Conservation (phyloP, 768 basidiomycete species). For the Phanerodontia chrysosporium region DNA sequence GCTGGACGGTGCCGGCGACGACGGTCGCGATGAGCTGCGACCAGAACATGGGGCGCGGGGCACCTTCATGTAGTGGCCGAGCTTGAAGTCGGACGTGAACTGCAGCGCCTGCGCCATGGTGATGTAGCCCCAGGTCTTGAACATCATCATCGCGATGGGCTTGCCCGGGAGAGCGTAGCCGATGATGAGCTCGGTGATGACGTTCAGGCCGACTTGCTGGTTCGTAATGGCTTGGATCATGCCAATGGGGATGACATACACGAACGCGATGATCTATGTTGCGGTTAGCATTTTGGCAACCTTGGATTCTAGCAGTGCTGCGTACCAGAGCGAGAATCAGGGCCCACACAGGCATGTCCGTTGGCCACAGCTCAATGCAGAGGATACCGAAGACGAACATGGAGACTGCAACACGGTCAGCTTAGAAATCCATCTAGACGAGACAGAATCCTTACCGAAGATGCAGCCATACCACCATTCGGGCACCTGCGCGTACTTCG, state of each 20-base stretch:
- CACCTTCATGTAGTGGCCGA: slow-evolving; percentile 72
- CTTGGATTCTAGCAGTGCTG: neutral
- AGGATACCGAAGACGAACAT: slow-evolving; percentile 71
- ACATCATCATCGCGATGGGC: slow-evolving; percentile 77
- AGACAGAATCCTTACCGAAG: slow-evolving; percentile 33
- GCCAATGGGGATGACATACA: slow-evolving; percentile 21
- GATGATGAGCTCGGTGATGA: slow-evolving; percentile 71
- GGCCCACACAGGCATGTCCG: slow-evolving; percentile 66
- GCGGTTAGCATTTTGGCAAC: neutral
- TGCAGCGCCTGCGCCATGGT: slow-evolving; percentile 62
- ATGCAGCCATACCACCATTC: slow-evolving; percentile 81
- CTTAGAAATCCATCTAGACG: neutral
- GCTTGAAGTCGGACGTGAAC: slow-evolving; percentile 71
- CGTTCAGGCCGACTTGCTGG: slow-evolving; percentile 57
- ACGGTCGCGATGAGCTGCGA: slow-evolving; percentile 64
- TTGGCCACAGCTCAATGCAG: slow-evolving; percentile 70
- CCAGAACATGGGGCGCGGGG: slow-evolving; percentile 72
- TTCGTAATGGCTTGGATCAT: slow-evolving; percentile 73
- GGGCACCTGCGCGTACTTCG: slow-evolving; percentile 69
- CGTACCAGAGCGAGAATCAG: slow-evolving; percentile 67
- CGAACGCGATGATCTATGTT: slow-evolving; percentile 5
- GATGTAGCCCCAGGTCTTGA: slow-evolving; percentile 62
- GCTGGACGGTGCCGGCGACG: slow-evolving; percentile 68
- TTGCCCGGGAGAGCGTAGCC: slow-evolving; percentile 76
- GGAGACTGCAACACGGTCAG: slow-evolving; percentile 28